These are phyloP conservation scores for Phytopythium aichiense DNA, from an alignment of 352 stramenopile species.

Conservation along the genomic window DNA sequence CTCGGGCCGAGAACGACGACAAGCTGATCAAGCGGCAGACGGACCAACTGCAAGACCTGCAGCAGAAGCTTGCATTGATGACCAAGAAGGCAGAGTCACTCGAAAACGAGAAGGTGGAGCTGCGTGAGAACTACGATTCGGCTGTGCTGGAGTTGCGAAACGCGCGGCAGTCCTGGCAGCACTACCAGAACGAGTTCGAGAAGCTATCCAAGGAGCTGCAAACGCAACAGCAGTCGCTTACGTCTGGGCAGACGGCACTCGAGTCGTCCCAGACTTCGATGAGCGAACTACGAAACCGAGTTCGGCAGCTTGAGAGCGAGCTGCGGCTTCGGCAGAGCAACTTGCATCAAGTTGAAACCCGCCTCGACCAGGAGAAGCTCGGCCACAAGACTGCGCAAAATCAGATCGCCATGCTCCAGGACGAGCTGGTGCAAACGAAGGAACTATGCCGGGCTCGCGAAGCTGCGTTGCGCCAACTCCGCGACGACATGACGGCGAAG, in stretches of 20 bases:
- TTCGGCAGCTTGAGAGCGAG: slow-evolving; percentile 63
- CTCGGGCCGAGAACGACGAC: slow-evolving; percentile 43
- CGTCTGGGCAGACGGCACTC: slow-evolving; percentile 48
- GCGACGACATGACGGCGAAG: slow-evolving; percentile 50
- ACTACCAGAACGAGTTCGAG: slow-evolving; percentile 78
- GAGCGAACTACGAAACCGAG: slow-evolving; percentile 50
- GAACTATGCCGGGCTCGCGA: slow-evolving; percentile 50
- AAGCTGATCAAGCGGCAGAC: slow-evolving; percentile 38
- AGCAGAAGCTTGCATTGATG: slow-evolving; percentile 29
- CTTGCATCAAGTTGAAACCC: slow-evolving; percentile 51
- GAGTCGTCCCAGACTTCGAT: slow-evolving; percentile 51
- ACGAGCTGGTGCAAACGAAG: slow-evolving; percentile 53
- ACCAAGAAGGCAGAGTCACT: slow-evolving; percentile 29
- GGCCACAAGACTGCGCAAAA: slow-evolving; percentile 50
- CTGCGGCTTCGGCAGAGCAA: slow-evolving; percentile 48
- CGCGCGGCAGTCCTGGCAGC: slow-evolving; percentile 46
- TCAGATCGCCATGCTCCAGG: slow-evolving; percentile 50
- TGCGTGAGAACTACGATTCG: slow-evolving; percentile 53
- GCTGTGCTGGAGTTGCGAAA: slow-evolving; percentile 49
- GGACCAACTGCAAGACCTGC: slow-evolving; percentile 45
- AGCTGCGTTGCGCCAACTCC: slow-evolving; percentile 51
- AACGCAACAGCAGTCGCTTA: slow-evolving; percentile 54
- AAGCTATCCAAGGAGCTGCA: slow-evolving; percentile 62
- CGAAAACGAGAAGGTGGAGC: slow-evolving; percentile 49
- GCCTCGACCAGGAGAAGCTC: slow-evolving; percentile 64